Percentiles rank a stretch among this genome's conserved stretches.
These are phyloP conservation scores for Malassezia yamatoensis DNA, from an alignment of 1,284 basidiomycete species.

Conservation along the genomic window DNA sequence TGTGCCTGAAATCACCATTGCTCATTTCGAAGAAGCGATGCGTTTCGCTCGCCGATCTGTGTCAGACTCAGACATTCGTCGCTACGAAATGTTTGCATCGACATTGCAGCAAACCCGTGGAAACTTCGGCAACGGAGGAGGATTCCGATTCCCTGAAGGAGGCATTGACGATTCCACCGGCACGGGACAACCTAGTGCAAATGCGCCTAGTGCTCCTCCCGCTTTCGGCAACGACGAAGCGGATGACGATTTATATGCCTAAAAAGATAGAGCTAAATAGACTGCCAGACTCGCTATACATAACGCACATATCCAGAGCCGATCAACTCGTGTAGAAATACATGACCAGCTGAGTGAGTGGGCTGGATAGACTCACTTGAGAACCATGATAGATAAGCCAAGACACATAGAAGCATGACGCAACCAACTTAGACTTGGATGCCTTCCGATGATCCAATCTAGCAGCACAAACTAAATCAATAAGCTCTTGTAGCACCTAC, in stretches of 20 bases:
- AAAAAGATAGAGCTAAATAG: constrained; percentile 6
- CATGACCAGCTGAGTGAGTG: background rate
- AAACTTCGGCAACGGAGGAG: constrained; percentile 58
- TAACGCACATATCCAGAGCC: background rate
- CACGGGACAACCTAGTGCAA: constrained; percentile 18
- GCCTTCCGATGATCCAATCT: background rate
- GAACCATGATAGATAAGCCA: no score
- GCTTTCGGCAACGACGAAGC: constrained; percentile 67
- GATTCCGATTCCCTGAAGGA: constrained; percentile 89
- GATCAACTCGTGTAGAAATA: background rate
- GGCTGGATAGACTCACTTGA: background rate
- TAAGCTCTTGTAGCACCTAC: background rate
- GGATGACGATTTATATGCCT: constrained; percentile 78
- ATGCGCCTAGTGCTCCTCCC: constrained; percentile 56
- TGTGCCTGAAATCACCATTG: constrained; percentile 78
- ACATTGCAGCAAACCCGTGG: constrained; percentile 40
- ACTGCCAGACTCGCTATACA: background rate
- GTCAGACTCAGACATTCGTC: constrained; percentile 69
- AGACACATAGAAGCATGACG: background rate
- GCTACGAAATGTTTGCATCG: constrained; percentile 55
- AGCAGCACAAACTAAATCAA: background rate
- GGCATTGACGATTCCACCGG: constrained; percentile 27
- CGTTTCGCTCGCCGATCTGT: constrained; percentile 56
- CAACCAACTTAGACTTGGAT: background rate
- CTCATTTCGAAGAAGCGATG: constrained; percentile 90